Base-by-base conservation (phyloP, 306 rosid genomes). In the Heteromeles arbutifolia region DNA sequence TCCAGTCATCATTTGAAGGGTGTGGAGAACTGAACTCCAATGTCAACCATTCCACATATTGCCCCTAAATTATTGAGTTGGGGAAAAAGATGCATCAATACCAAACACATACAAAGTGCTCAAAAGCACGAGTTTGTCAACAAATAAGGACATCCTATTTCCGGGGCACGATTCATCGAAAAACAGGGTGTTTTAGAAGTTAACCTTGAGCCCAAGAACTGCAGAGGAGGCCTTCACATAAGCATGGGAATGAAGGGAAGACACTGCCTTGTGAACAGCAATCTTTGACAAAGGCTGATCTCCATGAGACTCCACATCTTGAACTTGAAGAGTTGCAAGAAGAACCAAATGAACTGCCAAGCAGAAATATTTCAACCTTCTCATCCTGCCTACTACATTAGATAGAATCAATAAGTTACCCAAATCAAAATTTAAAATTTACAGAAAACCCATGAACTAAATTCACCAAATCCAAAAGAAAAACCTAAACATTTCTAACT, bases 1-100 rank as follows among this genome's bases (percentile, higher is more conserved):
- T 88, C 96, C 97, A 94, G 71, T 94, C 97, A 80, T 83, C 88
- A 70, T 15, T 31, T 67, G 90, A 81, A 63, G 96, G 93, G 34
- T 85, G 75, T 54, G 95, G 93, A 87, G 87, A 83, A 74, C 77
- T 62, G 82, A 74, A 92, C 72, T 86, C 70, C 76, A 94, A 44
- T 5, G 73, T 81, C 22, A 92, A 84, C 97, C 97, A 92, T 77
- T 85, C 96, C 56, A 81, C 54, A 82, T 74, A 84, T 82, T 90
- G 81, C 79, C 95, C 97, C 96, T 94, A 63, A 58, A 85, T 82
- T 43, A 84, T 26, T 28, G 26, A 70, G 69, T 65, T 3, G 29
- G 25, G 69, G 37, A 41, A 41, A 41, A 63, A 12, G 65, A 31
- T 31, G 28, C 76, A 81, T 83, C 81, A 86, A 68, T 48, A 74